Evolutionary conservation across 148 eudicot species (phyloP).

Genomic region (Camellia granthamiana): DNA sequence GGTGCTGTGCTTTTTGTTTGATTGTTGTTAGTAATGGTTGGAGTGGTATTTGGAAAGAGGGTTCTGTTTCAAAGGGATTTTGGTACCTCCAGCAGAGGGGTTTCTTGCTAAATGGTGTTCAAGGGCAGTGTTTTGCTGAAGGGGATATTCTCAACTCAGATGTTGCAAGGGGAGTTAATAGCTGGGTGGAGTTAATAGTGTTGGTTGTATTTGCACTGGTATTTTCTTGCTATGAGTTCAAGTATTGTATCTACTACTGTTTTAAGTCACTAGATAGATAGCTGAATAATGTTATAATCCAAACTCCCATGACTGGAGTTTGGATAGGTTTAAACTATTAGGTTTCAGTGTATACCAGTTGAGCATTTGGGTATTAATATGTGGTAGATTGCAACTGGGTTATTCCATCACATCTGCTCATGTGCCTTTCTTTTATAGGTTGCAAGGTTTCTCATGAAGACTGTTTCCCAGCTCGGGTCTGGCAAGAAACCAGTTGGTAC

Average conservation of each 20-base stretch:
- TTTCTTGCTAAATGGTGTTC: too few relatives aligned
- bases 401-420: neutral
- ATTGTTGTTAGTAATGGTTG: too few relatives aligned
- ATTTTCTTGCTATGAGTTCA: neutral
- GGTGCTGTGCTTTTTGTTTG: too few relatives aligned
- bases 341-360: neutral
- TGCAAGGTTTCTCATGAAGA: slow-evolving; percentile 90
- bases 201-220: neutral
- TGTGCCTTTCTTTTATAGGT: slow-evolving; percentile 42
- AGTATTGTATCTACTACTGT: neutral
- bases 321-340: neutral
- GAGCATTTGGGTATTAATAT: neutral
- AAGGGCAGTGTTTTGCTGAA: too few relatives aligned
- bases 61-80: too few relatives aligned
- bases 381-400: neutral
- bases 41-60: too few relatives aligned
- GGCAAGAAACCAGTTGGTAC: slow-evolving; percentile 73
- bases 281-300: neutral
- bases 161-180: too few relatives aligned
- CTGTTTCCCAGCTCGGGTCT: slow-evolving; percentile 69
- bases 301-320: neutral
- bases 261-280: neutral
- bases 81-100: too few relatives aligned
- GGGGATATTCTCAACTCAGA: too few relatives aligned
- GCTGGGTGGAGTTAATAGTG: too few relatives aligned